Base-by-base conservation (phyloP, 2,329 filamentous ascomycete genomes). In the Phialophora tarda region DNA sequence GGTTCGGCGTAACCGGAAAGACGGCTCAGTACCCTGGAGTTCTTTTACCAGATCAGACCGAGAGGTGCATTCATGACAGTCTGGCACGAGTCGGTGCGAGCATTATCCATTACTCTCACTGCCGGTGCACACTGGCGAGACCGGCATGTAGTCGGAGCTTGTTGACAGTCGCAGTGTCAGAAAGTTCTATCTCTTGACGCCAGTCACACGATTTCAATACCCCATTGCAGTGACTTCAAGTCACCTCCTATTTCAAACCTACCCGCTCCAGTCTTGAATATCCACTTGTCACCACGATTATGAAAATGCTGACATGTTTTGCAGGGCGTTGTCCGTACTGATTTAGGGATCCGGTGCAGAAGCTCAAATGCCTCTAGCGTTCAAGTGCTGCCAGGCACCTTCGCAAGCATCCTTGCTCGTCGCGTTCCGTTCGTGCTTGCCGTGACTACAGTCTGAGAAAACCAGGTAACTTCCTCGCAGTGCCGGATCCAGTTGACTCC, bases 91-190 rank as follows among this genome's bases (percentile, higher is more conserved):
- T 11, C 34, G 3, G 44, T n/a, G 57, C 7, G 12, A 30, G 47
- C 58, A 17, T 60, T 24, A 51, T 32, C 30, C 58, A 44, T 24
- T 30, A 5, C 17, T 30, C 21, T 14, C 11, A 23, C 11, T 17
- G 59, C 32, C 30, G 21, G n/a, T 47, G 24, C 44, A 21, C 30
- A 48, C 23, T 54, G 23, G 28, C 3, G 38, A 26, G 23, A 30
- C 32, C 47, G 59, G 48, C 48, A 41, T 38, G 6, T 54, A 48
- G 24, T 44, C 30, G 48, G 48, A 54, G 59, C 48, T 53, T 54
- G n/a, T 62, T 62, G 59, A 62, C 47, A 34, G 24, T 44, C 23
- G 28, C 59, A 53, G 47, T 53, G 59, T 34, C 59, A 34, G 11
- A 21, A 59, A 23, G 23, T 24, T 59, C 56, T 59, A 38, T 47